A percentile compares a stretch with the other conserved stretches of the same genome.
Conservation (phyloP, 2,329 filamentous ascomycete species). For the Didymella pomorum region DNA sequence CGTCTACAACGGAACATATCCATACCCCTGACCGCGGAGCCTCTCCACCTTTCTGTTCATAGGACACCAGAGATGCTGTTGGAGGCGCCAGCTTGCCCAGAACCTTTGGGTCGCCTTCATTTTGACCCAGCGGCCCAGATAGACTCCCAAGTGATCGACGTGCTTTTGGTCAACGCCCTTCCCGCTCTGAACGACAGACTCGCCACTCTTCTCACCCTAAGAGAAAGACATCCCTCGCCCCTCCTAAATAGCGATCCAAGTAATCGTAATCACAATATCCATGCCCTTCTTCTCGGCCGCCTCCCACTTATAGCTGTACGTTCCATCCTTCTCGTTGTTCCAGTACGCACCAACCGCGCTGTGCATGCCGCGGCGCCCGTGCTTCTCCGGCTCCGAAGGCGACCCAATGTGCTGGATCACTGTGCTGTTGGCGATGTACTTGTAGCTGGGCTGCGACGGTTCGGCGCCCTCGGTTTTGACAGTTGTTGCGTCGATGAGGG, state of each 20-base stretch:
- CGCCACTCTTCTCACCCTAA: too few relatives aligned
- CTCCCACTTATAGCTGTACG: conserved; percentile 89
- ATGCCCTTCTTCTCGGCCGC: conserved; percentile 60
- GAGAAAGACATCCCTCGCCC: too few relatives aligned
- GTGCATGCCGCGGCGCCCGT: conserved; percentile 89
- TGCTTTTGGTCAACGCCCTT: background rate
- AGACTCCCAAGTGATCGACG: background rate
- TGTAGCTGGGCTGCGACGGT: conserved; percentile 71
- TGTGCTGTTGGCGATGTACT: conserved; percentile 97
- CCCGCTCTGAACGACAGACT: too few relatives aligned
- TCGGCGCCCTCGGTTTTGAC: conserved; percentile 67
- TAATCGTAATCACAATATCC: conserved; percentile 63
- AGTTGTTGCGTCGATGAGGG: conserved; percentile 67
- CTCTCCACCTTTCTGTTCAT: background rate
- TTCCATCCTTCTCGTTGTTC: conserved; percentile 90
- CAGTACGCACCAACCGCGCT: conserved; percentile 85
- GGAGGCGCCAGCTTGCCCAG: background rate
- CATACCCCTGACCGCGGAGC: background rate
- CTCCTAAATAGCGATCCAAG: conserved; percentile 71
- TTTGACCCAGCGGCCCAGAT: background rate
- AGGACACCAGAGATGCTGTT: background rate
- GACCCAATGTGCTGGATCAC: conserved; percentile 86
- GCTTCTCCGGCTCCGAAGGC: conserved; percentile 62
- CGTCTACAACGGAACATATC: background rate
- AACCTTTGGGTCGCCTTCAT: background rate